Evolutionary conservation across 2,329 filamentous ascomycete species (phyloP).

Genomic region (Diaporthe citrichinensis): DNA sequence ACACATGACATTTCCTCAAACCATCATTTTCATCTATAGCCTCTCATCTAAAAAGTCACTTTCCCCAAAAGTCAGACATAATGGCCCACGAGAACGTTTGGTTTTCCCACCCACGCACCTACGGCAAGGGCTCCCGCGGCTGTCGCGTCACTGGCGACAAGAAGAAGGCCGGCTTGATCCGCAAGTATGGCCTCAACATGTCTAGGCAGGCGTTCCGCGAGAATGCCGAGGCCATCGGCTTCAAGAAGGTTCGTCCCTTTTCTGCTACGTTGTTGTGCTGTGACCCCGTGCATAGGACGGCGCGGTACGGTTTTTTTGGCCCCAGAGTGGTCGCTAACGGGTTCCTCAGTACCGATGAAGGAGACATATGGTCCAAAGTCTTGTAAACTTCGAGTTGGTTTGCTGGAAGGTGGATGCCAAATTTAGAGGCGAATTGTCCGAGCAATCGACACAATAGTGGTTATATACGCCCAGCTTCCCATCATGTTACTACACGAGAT

Average conservation of each 20-base stretch:
- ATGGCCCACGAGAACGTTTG: slow-evolving; percentile 79
- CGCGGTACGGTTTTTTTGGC: not conserved
- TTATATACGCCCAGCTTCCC: too few species aligned
- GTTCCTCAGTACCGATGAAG: slow-evolving; percentile 23
- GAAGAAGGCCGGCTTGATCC: slow-evolving; percentile 87
- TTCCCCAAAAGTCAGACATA: not conserved
- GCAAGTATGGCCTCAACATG: slow-evolving; percentile 84
- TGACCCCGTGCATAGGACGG: not conserved
- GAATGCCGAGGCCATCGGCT: slow-evolving; percentile 64
- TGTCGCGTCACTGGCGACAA: slow-evolving; percentile 68
- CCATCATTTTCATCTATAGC: not conserved
- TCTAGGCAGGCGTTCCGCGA: slow-evolving; percentile 68
- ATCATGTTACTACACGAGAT: not conserved
- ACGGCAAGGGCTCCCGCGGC: slow-evolving; percentile 82
- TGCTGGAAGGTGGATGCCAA: not conserved
- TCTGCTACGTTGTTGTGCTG: not conserved
- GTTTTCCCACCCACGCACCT: slow-evolving; percentile 85
- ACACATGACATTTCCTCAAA: not conserved
- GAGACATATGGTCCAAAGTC: not conserved
- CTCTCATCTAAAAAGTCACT: not conserved
- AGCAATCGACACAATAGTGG: not conserved
- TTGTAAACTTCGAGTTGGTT: not conserved
- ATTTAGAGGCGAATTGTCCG: not conserved
- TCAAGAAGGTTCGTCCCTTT: slow-evolving; percentile 57
- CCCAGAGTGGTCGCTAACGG: not conserved